Evolutionary conservation across 139 green algal genomes (phyloP).

Genomic region (Chlorella sp.): DNA sequence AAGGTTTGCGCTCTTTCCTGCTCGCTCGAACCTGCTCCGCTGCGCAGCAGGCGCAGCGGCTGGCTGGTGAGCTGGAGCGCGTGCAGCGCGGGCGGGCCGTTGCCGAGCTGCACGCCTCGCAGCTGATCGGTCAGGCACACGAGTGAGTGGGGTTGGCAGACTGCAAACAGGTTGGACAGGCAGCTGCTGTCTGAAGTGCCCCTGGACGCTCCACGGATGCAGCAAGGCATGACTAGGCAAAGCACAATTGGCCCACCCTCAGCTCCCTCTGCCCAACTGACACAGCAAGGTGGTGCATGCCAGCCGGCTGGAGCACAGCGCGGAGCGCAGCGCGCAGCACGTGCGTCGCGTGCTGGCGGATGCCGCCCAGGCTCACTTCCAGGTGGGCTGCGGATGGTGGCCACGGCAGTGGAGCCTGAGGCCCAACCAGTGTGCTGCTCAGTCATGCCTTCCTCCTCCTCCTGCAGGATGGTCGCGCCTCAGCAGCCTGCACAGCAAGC

Average conservation of each 20-base stretch:
- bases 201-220: no score
- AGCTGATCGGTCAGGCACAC: constrained; percentile 4
- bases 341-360: constrained; percentile 7
- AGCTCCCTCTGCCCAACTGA: background rate
- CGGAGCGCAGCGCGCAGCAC: background rate
- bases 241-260: no score
- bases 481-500: no score
- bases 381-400: background rate
- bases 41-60: background rate
- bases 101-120: constrained; percentile 12
- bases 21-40: no score
- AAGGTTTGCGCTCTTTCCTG: no score
- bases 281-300: constrained; percentile 13
- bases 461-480: no score
- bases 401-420: no score
- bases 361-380: background rate
- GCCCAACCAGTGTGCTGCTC: no score
- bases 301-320: background rate
- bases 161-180: no score
- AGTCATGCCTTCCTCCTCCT: no score
- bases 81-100: background rate
- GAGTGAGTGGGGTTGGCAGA: background rate
- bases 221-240: no score
- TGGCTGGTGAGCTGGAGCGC: constrained; percentile 1
- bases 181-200: no score